These are phyloP conservation scores for Candida germanica DNA, from an alignment of 805 yeast genomes.

Conservation along the genomic window DNA sequence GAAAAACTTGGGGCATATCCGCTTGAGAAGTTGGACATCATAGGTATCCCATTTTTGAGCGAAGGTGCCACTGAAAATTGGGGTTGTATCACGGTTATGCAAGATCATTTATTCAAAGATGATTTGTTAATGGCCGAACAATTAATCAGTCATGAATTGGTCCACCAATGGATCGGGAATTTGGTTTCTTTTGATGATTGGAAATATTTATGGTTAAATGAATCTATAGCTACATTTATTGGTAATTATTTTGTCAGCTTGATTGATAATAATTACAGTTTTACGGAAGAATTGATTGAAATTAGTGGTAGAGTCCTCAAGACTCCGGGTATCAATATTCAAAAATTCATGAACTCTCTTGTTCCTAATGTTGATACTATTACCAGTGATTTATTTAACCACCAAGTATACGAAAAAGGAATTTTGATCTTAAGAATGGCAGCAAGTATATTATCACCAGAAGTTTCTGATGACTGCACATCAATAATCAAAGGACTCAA, in stretches of 20 bases:
- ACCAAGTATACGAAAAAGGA: conserved; percentile 57
- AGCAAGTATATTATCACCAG: conserved; percentile 22
- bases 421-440: conserved; percentile 54
- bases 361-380: conserved; percentile 10
- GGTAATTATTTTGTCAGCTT: conserved; percentile 40
- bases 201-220: conserved; percentile 71
- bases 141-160: conserved; percentile 66
- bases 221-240: conserved; percentile 73
- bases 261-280: conserved; percentile 8
- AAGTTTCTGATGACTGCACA: conserved; percentile 7
- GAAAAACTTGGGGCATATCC: conserved; percentile 51
- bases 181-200: conserved; percentile 64
- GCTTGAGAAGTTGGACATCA: conserved; percentile 60
- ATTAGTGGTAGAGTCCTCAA: conserved; percentile 5
- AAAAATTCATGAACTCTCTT: conserved; percentile 31
- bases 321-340: conserved; percentile 17
- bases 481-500: conserved; percentile 10
- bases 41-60: conserved; percentile 64
- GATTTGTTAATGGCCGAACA: conserved; percentile 42
- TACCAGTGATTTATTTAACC: conserved; percentile 47
- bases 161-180: conserved; percentile 82
- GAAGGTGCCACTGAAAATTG: conserved; percentile 84
- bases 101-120: conserved; percentile 40
- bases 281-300: conserved; percentile 31
- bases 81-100: conserved; percentile 62